Base-by-base conservation (phyloP, 305 asterid genomes). In the Caryopteris hybrid region DNA sequence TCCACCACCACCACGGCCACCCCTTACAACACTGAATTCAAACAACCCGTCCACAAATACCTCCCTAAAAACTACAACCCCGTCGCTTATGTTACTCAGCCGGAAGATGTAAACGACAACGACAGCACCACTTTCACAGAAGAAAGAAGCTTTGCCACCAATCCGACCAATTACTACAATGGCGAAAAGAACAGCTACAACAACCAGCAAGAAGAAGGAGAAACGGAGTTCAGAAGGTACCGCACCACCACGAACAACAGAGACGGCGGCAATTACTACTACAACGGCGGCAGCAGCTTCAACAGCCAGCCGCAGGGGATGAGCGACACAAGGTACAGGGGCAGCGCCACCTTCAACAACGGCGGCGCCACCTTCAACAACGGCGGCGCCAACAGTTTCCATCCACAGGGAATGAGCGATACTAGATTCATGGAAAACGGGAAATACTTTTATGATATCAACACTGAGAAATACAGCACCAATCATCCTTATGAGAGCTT, bases 11-110 rank as follows among this genome's bases (percentile, higher is more conserved):
- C n/a, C n/a, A n/a, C n/a, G n/a, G n/a, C n/a, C n/a, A n/a, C n/a
- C n/a, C n/a, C n/a, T n/a, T 52, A 11, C 71, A 53, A 38, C 14
- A 7, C 75, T 4, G 74, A 56, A 42, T 23, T 66, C 69, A 61
- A 61, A 66, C 69, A 54, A 5, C 78, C 74, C 31, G 14, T 10
- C 31, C 50, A 54, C 62, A 87, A 85, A 23, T 79, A 87, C 80
- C 88, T 86, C 23, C 96, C 98, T 59, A 86, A 84, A 50, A 91
- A 91, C 80, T 91, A 91, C 86, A 91, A 89, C 78, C 86, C 95
- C 2, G 87, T 83, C 11, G 74, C 95, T 18, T 89, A 91, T 64
- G 92, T 88, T 60, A 87, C 95, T 3, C 81, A 73, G 13, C 87
- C 92, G 0, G 94, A 85, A 9, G 69, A 77, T 31, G 9, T 25